Evolutionary conservation across 805 yeast species (phyloP), one percentile per base, ranked within the genome.

Genomic region (Metschnikowia cerradonensis): DNA sequence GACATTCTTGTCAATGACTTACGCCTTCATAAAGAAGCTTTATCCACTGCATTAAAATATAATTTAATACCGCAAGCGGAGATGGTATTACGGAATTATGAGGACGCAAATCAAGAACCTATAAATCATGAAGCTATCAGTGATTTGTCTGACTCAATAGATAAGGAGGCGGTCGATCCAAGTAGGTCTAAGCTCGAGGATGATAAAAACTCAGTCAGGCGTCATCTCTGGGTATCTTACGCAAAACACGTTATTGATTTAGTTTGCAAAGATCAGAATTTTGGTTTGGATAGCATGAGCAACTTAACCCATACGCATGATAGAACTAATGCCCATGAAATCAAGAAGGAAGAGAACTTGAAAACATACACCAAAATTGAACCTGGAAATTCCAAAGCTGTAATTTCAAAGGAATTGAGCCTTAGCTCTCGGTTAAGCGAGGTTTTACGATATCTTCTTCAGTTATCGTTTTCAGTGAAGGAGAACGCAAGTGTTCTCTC

Each of bases 11-110:
- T 94, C 1, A 72, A 80, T 46, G 75, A 71, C 50, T 67, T 89
- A 66, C 80, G 77, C 3, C 74, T 87, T 42, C 88, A 77, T 61
- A 96, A 90, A 53, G 90, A 88, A 48, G 97, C 98, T 0, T 81
- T 91, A 34, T 75, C 76, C 45, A 65, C 94, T 49, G 92, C 97
- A 0, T 70, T 94, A 42, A 76, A 79, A 3, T 68, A 81, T 53
- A 79, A 80, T 33, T 69, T 85, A 58, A 67, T 82, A 5, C 84
- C 83, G 22, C 69, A 81, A 41, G 91, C 69, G 0, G 73, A 69
- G 40, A 65, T 61, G 53, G 71, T 73, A 1, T 56, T 73, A 47
- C 63, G 60, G 35, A 65, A 62, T 30, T 71, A 63, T 51, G 74
- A 68, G 45, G 55, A 40, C 42, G 47, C 55, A 8, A 48, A 44